Conservation (phyloP, 192 early-diverging fungal species). For the Cetraspora pellucida region DNA sequence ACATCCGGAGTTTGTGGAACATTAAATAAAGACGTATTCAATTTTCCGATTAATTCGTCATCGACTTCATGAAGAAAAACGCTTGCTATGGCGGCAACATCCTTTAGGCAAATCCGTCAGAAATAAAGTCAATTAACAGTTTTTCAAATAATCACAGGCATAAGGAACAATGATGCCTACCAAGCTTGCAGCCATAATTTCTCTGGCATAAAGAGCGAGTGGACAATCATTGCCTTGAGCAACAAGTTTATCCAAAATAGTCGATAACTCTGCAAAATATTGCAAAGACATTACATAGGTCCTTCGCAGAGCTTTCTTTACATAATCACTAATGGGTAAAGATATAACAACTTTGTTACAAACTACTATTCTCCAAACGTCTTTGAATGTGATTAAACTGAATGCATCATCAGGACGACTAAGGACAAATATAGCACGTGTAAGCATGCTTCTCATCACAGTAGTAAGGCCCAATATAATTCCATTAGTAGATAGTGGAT, state of each 20-base stretch:
- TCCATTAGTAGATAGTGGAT: slow-evolving; percentile 57
- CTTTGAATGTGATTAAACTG: slow-evolving; percentile 38
- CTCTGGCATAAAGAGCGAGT: slow-evolving; percentile 51
- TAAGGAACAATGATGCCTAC: slow-evolving; percentile 36
- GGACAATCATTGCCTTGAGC: slow-evolving; percentile 51
- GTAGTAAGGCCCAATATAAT: slow-evolving; percentile 53
- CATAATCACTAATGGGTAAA: slow-evolving; percentile 30
- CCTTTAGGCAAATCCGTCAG: neutral
- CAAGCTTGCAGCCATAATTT: slow-evolving; percentile 62
- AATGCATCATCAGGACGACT: slow-evolving; percentile 23
- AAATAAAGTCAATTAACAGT: neutral
- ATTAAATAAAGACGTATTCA: slow-evolving; percentile 29
- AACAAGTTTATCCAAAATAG: slow-evolving; percentile 46
- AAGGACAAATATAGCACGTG: slow-evolving; percentile 45
- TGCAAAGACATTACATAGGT: slow-evolving; percentile 58
- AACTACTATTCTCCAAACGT: slow-evolving; percentile 46
- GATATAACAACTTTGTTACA: slow-evolving; percentile 31
- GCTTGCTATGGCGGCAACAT: neutral
- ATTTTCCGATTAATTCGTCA: slow-evolving; percentile 25
- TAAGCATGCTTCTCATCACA: slow-evolving; percentile 57
- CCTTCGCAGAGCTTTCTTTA: slow-evolving; percentile 47
- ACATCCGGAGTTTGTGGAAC: slow-evolving; percentile 33
- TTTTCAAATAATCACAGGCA: neutral
- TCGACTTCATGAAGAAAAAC: slow-evolving; percentile 37
- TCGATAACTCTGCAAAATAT: slow-evolving; percentile 58